Percentiles rank a stretch among this genome's conserved stretches.
phyloP scores from a whole-genome alignment of 805 yeast species.

The Saturnispora halmiae region DNA sequence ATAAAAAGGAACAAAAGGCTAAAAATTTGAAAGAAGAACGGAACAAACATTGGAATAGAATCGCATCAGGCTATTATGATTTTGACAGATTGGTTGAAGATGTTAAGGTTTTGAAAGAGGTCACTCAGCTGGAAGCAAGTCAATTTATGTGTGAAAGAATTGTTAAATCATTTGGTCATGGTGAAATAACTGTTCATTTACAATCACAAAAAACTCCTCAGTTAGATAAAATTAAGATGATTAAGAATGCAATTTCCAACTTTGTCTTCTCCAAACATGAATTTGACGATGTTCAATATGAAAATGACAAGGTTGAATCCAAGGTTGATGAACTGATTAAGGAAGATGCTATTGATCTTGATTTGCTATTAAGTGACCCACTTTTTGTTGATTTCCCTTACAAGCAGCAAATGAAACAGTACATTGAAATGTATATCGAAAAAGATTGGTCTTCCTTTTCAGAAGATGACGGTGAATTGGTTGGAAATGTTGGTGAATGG shows the following conservation, averaged over 20 bases:
- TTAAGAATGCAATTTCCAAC: constrained; percentile 24
- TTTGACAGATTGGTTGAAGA: constrained; percentile 51
- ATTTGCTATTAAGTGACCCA: constrained; percentile 13
- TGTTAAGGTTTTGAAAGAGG: constrained; percentile 43
- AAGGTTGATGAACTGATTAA: constrained; percentile 11
- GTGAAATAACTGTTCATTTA: constrained; percentile 51
- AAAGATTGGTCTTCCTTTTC: constrained; percentile 11
- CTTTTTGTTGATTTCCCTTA: constrained; percentile 18
- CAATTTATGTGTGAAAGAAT: constrained; percentile 31
- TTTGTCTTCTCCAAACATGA: constrained; percentile 23
- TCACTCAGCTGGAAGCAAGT: constrained; percentile 48
- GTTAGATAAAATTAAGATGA: constrained; percentile 18
- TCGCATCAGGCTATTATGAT: constrained; percentile 72
- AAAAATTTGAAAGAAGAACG: constrained; percentile 78
- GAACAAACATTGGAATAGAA: constrained; percentile 51
- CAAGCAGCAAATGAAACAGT: constrained; percentile 10
- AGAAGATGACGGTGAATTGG: constrained; percentile 32
- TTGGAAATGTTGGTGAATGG: constrained; percentile 44
- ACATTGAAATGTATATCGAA: constrained; percentile 6
- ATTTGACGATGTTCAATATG: constrained; percentile 23
- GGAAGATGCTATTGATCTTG: constrained; percentile 10
- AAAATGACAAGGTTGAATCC: constrained; percentile 16
- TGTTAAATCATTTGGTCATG: constrained; percentile 19
- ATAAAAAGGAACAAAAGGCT: constrained; percentile 57
- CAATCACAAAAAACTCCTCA: constrained; percentile 39